Base-by-base conservation (phyloP, 768 basidiomycete genomes). In the Sporobolomyces pararoseus region DNA sequence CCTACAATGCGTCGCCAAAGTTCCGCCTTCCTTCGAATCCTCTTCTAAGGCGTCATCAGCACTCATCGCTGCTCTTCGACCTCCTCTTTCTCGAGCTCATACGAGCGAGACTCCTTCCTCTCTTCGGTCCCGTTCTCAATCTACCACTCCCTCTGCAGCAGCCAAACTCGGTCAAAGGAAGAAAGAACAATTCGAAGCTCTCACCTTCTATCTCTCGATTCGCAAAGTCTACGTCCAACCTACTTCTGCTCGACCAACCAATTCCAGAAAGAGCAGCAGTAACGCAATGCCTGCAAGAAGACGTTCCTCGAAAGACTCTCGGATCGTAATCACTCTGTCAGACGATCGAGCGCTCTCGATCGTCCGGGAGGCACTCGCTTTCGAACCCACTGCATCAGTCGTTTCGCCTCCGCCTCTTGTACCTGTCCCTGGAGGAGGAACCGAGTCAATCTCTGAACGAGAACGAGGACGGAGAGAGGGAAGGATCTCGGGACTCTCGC, bases 151-250 rank as follows among this genome's bases (percentile, higher is more conserved):
- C 7, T 31, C 69, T 7, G 47, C 60, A 7, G 17, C 34, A 9
- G 52, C 46, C 49, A 58, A 66, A 35, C 46, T 37, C 39, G 60
- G 27, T 6, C 51, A 55, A 23, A 34, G 63, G 23, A 54, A 66
- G 46, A 65, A 70, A 31, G 63, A 68, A 34, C 29, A 27, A 4
- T 64, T 74, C 66, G 49, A 68, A 25, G 66, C 69, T 7, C 23
- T 71, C 17, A 42, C 54, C 2, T 74, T 74, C 60, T 71, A 62
- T 69, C 50, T 75, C 13, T 75, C 73, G 46, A 71, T 71, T 54
- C 51, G 66, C 25, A 64, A 68, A 25, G 47, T 37, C 3, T 14
- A 1, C 39, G 25, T 55, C 17, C 21, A 21, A 27, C 6, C 25
- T 32, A 19, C 55, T 2, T 44, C 55, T 21, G 21, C 27, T 37